Percentiles rank a stretch among this genome's conserved stretches.
Evolutionary conservation across 2,329 filamentous ascomycete species (phyloP).

Genomic region (Chalaropsis thielavioides): DNA sequence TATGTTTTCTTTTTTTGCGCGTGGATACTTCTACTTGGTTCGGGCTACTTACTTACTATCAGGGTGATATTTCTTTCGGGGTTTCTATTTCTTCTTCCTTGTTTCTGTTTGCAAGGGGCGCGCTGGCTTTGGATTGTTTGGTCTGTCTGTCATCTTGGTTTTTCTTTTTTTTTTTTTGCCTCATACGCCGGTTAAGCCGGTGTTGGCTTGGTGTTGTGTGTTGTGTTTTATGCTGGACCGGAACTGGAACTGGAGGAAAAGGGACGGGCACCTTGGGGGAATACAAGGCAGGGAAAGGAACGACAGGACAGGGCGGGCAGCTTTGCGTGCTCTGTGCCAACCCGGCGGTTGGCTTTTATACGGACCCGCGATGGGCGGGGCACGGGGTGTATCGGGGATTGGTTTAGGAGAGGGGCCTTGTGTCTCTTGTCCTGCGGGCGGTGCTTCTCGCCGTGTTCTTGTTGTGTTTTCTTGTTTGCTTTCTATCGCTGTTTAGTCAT

Average conservation of each 20-base stretch:
- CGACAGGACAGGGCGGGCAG: no score
- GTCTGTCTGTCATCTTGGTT: background rate
- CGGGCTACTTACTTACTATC: conserved; percentile 3
- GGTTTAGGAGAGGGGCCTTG: background rate
- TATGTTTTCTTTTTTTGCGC: background rate
- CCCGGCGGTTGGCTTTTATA: background rate
- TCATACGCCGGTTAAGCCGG: background rate
- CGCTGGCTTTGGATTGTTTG: background rate
- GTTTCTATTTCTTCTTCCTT: conserved; percentile 5
- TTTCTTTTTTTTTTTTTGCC: background rate
- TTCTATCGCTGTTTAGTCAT: background rate
- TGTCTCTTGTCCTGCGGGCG: background rate
- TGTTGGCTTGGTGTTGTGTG: background rate
- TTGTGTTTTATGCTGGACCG: background rate
- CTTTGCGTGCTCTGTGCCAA: background rate
- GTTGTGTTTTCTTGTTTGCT: background rate
- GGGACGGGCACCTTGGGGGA: background rate
- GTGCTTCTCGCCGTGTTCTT: background rate
- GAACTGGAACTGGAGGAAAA: background rate
- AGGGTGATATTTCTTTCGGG: conserved; percentile 8
- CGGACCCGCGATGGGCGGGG: background rate
- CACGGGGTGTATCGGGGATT: background rate
- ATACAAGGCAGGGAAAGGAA: background rate
- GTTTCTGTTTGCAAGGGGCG: background rate
- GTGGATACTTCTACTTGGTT: background rate